Percentiles rank a stretch among this genome's conserved stretches.
phyloP scores from a whole-genome alignment of 2,329 filamentous ascomycete genomes.

The Aspergillus udagawae region DNA sequence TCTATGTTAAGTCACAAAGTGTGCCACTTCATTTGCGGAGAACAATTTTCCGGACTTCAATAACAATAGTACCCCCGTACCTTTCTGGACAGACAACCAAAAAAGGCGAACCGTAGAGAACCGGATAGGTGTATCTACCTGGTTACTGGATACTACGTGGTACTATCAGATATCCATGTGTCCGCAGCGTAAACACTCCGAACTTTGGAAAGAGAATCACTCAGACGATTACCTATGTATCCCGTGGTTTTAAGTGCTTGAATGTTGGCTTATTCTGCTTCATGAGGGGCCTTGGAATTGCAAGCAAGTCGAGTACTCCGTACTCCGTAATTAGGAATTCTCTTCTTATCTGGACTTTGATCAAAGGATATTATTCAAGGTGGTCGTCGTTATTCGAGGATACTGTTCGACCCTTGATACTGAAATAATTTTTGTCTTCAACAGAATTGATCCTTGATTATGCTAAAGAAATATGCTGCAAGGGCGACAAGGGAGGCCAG shows the following conservation, averaged over 20 bases:
- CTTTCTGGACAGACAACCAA: background rate
- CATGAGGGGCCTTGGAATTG: background rate
- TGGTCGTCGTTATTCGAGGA: background rate
- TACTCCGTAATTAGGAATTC: background rate
- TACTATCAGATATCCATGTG: background rate
- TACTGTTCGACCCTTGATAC: background rate
- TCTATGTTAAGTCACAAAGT: too few relatives aligned
- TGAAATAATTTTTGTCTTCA: background rate
- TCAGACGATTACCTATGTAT: background rate
- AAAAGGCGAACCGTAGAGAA: background rate
- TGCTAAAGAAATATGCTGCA: background rate
- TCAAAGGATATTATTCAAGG: background rate
- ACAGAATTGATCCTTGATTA: background rate
- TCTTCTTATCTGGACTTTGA: background rate
- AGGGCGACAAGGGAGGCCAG: background rate
- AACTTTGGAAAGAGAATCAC: background rate
- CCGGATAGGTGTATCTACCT: too few relatives aligned
- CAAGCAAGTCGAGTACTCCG: background rate
- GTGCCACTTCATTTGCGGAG: too few relatives aligned
- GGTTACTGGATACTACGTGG: background rate
- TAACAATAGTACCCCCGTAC: background rate
- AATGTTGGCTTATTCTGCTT: background rate
- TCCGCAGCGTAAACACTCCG: background rate
- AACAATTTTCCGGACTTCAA: too few relatives aligned
- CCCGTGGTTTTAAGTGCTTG: background rate